These are phyloP conservation scores for Dioszegia crocea DNA, from an alignment of 768 basidiomycete genomes.

Conservation along the genomic window DNA sequence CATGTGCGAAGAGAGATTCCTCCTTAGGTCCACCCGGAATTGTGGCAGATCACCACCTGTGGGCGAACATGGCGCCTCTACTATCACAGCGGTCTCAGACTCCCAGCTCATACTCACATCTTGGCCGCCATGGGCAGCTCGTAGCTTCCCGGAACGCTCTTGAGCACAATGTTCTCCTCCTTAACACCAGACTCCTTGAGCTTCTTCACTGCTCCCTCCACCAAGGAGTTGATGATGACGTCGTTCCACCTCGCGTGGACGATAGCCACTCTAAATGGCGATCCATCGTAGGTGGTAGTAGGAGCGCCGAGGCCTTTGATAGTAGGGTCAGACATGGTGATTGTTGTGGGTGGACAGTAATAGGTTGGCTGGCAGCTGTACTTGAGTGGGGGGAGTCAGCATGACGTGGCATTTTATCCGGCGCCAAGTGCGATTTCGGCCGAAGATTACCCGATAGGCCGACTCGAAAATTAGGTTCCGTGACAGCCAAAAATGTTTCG, in stretches of 20 bases:
- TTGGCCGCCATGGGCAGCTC: constrained; percentile 83
- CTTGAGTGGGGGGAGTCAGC: too few species aligned
- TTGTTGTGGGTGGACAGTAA: neutral
- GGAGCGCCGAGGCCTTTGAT: constrained; percentile 75
- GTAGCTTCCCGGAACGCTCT: constrained; percentile 90
- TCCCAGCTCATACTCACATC: constrained; percentile 65
- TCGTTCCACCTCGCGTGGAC: constrained; percentile 97
- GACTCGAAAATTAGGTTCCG: constrained; percentile 10
- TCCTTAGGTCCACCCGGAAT: too few species aligned
- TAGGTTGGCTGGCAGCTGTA: too few species aligned
- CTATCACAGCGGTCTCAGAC: too few species aligned
- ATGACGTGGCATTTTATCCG: neutral
- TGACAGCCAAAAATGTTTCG: neutral
- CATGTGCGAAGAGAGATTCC: too few species aligned
- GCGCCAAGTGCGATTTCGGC: neutral
- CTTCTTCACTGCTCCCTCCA: constrained; percentile 72
- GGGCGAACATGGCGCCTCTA: too few species aligned
- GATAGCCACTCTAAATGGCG: constrained; percentile 76
- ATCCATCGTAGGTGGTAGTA: constrained; percentile 67
- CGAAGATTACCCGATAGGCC: neutral
- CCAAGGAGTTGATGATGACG: constrained; percentile 74
- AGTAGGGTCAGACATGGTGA: constrained; percentile 51
- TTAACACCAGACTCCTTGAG: constrained; percentile 82
- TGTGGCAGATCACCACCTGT: too few species aligned
- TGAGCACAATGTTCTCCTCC: constrained; percentile 79